These are phyloP conservation scores for Melaleuca alternifolia DNA, from an alignment of 345 rosid species.

Conservation along the genomic window DNA sequence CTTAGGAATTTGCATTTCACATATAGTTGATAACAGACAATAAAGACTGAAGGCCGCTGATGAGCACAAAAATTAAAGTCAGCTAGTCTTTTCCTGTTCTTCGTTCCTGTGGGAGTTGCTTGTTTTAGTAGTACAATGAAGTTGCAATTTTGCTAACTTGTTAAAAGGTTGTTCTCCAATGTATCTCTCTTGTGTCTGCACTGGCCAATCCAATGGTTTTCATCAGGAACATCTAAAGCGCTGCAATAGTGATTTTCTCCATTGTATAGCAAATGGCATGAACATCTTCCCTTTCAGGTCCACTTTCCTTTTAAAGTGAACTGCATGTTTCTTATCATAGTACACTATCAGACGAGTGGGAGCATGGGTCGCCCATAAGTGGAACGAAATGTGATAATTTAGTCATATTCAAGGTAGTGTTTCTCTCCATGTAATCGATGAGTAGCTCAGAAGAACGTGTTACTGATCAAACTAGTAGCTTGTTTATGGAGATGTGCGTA, in stretches of 20 bases:
- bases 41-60: background rate
- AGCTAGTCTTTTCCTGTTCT: background rate
- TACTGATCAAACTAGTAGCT: background rate
- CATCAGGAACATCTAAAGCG: background rate
- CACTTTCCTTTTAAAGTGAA: background rate
- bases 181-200: background rate
- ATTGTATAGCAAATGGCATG: background rate
- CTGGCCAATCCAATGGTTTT: background rate
- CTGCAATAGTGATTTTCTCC: background rate
- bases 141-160: background rate
- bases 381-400: background rate
- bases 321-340: background rate
- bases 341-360: background rate
- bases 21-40: background rate
- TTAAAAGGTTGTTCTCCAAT: background rate
- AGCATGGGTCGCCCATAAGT: background rate
- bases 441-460: background rate
- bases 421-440: background rate
- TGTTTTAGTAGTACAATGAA: background rate
- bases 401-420: background rate
- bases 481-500: background rate
- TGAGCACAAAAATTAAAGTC: background rate
- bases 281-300: background rate
- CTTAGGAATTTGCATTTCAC: background rate
- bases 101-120: background rate